phyloP scores from a whole-genome alignment of 2,329 filamentous ascomycete genomes.

The Curvularia eragrostidis region DNA sequence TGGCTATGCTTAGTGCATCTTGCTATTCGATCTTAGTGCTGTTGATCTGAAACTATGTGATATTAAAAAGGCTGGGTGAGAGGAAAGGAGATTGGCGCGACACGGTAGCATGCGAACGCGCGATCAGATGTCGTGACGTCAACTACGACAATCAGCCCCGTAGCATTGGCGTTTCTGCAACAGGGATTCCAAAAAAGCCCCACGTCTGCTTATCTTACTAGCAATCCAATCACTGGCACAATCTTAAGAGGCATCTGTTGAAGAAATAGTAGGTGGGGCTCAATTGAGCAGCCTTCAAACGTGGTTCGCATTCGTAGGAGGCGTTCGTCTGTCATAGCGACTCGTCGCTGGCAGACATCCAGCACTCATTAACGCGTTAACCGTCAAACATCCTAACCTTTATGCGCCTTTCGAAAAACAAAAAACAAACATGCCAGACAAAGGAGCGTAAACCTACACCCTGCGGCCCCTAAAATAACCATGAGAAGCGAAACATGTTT shows the following conservation, averaged over 20 bases:
- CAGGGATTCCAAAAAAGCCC: too few species aligned
- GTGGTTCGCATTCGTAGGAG: slow-evolving; percentile 16
- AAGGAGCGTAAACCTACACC: slow-evolving; percentile 23
- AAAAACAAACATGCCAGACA: slow-evolving; percentile 17
- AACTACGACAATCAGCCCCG: not conserved
- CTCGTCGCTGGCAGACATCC: slow-evolving; percentile 14
- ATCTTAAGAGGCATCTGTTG: not conserved
- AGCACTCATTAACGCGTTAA: slow-evolving; percentile 14
- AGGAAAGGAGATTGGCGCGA: slow-evolving; percentile 8
- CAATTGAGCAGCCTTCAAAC: slow-evolving; percentile 9
- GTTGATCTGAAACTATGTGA: slow-evolving; percentile 11
- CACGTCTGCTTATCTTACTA: not conserved
- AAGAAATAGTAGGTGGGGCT: not conserved
- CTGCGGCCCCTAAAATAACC: slow-evolving; percentile 22
- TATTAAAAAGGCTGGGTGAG: slow-evolving; percentile 6
- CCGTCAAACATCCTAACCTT: slow-evolving; percentile 11
- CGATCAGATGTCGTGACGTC: slow-evolving; percentile 15
- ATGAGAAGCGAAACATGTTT: slow-evolving; percentile 21
- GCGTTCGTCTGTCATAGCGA: slow-evolving; percentile 12
- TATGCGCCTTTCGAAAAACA: slow-evolving; percentile 14
- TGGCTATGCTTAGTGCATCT: not conserved
- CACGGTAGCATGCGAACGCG: slow-evolving; percentile 2
- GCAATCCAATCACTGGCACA: not conserved
- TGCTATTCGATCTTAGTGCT: not conserved
- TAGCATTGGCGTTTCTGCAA: not conserved